Evolutionary conservation across 179 eudicot species (phyloP), one percentile per base, ranked within the genome.

Genomic region (Corrigiola litoralis): DNA sequence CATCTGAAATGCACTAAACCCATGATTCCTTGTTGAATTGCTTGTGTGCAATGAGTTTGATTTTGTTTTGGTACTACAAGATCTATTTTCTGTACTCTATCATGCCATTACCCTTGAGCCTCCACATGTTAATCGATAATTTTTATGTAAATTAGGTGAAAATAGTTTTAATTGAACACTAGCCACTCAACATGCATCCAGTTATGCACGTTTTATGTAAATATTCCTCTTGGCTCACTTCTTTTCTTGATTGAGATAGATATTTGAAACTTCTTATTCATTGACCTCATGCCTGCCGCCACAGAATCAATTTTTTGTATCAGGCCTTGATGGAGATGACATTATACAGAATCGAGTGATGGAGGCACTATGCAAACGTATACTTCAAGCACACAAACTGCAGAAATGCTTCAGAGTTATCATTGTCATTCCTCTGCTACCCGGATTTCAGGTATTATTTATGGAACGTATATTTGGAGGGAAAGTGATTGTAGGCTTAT

Each of bases 221-320:
- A n/a, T n/a, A n/a, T n/a, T n/a, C n/a, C n/a, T n/a, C n/a, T n/a
- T n/a, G n/a, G n/a, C n/a, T n/a, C n/a, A n/a, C n/a, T n/a, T n/a
- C n/a, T n/a, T n/a, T n/a, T n/a, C n/a, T n/a, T n/a, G n/a, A n/a
- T n/a, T 32, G 44, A 33, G 27, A 12, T 50, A 33, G 42, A 34
- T 10, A 28, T 18, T 31, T 63, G 59, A 57, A 40, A 52, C 7
- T 28, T 32, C 13, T 56, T 21, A 12, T 61, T 18, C 20, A 4
- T 29, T 55, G 58, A 36, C 46, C 34, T 52, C 59, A 18, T 48
- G 25, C 9, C 70, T 61, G 47, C 57, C 32, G 42, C 64, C 79
- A 71, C 96, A 95, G 99, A 95, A 95, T 68, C 99, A 95, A 69
- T 95, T 95, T 78, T 95, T 95, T 74, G 91, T 95, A 74, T 95